Evolutionary conservation across 345 rosid species (phyloP), one percentile per base, ranked within the genome.

Genomic region (Trapa bicornis): DNA sequence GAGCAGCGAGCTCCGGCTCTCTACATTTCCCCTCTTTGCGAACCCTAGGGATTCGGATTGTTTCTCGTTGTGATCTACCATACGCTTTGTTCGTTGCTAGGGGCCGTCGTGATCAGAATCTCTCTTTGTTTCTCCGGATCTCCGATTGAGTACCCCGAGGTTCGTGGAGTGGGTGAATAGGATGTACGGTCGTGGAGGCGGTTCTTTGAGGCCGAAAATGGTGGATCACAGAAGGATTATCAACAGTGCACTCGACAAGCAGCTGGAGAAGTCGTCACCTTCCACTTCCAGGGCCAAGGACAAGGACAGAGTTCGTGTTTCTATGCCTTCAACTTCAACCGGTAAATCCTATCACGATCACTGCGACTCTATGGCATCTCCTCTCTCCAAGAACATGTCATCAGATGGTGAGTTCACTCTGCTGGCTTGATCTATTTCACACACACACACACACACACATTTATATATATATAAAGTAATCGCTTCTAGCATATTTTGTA

Each of bases 211-310:
- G 80, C 78, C 93, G 80, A 94, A 89, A 83, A 73, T 88, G 62
- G 84, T 85, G n/a, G 98, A 92, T 83, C 93, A 96, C 38, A 85
- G 85, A 79, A 87, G 96, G 68, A 73, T 73, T 70, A 86, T 92
- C 77, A 89, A 85, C 54, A 94, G 89, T 75, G 96, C 89, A 63
- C 83, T 92, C 70, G 98, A 92, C 72, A 89, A 86, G 79, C 97
- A 92, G 66, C 81, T 92, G 0, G 91, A 86, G 84, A 92, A 89
- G 84, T 81, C 93, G 5, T 89, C 97, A 29, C 91, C 96, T 56
- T 89, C 95, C 22, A 84, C 97, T 71, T 89, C 97, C 43, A 82
- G 92, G 73, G 82, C 73, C 65, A 74, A 83, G 78, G 75, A 72
- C 68, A 89, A 82, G 76, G 96, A 87, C 56, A 83, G 81, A 69